Evolutionary conservation across 2,329 filamentous ascomycete genomes (phyloP), one percentile per base, ranked within the genome.

Genomic region (Truncatella angustata): DNA sequence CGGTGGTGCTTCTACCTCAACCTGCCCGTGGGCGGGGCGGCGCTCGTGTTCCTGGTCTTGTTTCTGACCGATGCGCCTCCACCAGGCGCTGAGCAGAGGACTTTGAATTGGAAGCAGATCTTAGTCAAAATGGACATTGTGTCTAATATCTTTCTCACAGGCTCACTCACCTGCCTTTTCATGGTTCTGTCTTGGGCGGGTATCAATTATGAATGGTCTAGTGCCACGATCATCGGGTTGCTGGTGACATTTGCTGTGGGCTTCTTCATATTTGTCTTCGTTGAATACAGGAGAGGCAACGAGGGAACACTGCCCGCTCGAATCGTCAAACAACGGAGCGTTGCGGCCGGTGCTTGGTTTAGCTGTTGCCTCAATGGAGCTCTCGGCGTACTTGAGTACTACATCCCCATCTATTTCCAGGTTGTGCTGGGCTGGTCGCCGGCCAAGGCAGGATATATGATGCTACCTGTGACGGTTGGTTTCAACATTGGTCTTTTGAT

Each of bases 341-440:
- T 76, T 36, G 50, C 62, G 14, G 61, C 68, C n/a, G 70, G 66
- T 9, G 63, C 68, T 35, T 67, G 58, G 39, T 57, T 63, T 0
- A 63, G 64, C 20, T 58, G 68, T 43, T 66, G 66, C 43, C 56
- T 70, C 30, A 71, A 68, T 14, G 55, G 64, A 2, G 63, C 86
- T 49, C 73, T 87, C 50, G 76, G 84, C 52, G 79, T 80, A 20
- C 20, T 44, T 11, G 7, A 21, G 5, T 76, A 75, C 60, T 78
- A 71, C 58, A 64, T 80, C 5, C 75, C 77, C 9, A 68, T 79
- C 49, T 81, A 75, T 73, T 79, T 78, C 59, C 76, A 79, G 53
- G 72, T 71, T 7, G 70, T 77, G 43, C 63, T 72, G 44, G 65
- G 63, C 28, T 63, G 67, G 4, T 67, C 66, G 2, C 70, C 75